phyloP scores from a whole-genome alignment of 257 asterid species.

The Linderniella brevidens region DNA sequence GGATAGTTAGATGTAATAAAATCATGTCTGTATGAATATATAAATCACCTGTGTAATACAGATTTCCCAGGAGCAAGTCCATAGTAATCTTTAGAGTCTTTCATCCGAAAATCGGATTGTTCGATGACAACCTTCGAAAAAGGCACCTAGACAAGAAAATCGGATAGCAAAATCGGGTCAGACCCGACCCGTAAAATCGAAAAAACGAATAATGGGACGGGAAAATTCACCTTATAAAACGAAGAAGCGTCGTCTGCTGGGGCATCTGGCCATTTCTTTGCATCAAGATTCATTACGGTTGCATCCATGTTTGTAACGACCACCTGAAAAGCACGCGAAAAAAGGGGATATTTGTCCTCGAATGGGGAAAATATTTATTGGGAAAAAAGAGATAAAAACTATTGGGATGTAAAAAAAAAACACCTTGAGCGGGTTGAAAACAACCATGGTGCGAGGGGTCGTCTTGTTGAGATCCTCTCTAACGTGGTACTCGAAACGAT shows the following conservation, averaged over 20 bases:
- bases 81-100: constrained; percentile 86
- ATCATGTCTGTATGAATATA: neutral
- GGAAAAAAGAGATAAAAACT: neutral
- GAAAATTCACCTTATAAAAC: constrained; percentile 41
- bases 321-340: constrained; percentile 35
- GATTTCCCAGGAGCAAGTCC: constrained; percentile 99
- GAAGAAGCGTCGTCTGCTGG: constrained; percentile 50
- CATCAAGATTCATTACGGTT: constrained; percentile 52
- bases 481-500: constrained; percentile 77
- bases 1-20: neutral
- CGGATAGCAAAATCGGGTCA: constrained; percentile 1
- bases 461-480: constrained; percentile 87
- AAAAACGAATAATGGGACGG: neutral
- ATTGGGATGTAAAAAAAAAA: neutral
- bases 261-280: constrained; percentile 96
- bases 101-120: constrained; percentile 60
- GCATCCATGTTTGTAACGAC: constrained; percentile 61
- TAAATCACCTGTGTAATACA: constrained; percentile 60
- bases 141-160: constrained; percentile 39
- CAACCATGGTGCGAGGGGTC: constrained; percentile 72
- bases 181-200: neutral
- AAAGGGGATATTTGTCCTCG: neutral
- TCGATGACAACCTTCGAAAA: constrained; percentile 82
- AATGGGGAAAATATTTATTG: neutral
- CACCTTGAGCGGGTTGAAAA: constrained; percentile 82